Percentiles rank a stretch among this genome's conserved stretches.
phyloP scores from a whole-genome alignment of 164 flowering plant species.

The Liquidambar formosana region DNA sequence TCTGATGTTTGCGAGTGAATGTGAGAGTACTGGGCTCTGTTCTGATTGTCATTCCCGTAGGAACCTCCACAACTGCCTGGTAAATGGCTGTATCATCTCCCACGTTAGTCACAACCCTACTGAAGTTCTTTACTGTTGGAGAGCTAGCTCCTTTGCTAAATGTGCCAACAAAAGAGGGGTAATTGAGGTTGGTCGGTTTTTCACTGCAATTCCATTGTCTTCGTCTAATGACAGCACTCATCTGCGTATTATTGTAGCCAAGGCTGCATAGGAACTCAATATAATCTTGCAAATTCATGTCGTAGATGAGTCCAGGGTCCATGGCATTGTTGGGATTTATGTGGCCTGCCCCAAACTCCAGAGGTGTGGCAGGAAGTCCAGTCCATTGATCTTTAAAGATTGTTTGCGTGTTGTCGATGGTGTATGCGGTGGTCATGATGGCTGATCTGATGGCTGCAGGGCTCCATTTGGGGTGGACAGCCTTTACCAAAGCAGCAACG shows the following conservation, averaged over 20 bases:
- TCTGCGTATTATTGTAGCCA: slow-evolving; percentile 20
- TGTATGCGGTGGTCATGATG: slow-evolving; percentile 33
- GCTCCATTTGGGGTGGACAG: slow-evolving; percentile 36
- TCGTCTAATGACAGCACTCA: slow-evolving; percentile 22
- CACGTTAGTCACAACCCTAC: slow-evolving; percentile 30
- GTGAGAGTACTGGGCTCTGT: slow-evolving; percentile 23
- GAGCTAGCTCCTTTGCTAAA: slow-evolving; percentile 10
- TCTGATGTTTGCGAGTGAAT: slow-evolving; percentile 27
- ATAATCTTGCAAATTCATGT: slow-evolving; percentile 10
- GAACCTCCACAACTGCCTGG: slow-evolving; percentile 18
- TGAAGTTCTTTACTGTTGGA: slow-evolving; percentile 18
- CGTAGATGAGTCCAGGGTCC: slow-evolving; percentile 27
- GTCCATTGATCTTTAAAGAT: slow-evolving; percentile 13
- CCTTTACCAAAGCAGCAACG: slow-evolving; percentile 32
- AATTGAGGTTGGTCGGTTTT: slow-evolving; percentile 22
- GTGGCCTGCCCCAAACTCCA: slow-evolving; percentile 20
- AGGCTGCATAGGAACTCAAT: slow-evolving; percentile 24
- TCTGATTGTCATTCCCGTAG: slow-evolving; percentile 20
- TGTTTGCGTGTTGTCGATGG: slow-evolving; percentile 15
- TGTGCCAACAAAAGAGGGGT: slow-evolving; percentile 33
- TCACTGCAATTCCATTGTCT: slow-evolving; percentile 19
- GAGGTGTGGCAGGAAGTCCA: slow-evolving; percentile 15
- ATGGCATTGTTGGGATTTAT: slow-evolving; percentile 22
- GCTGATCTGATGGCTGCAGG: slow-evolving; percentile 47
- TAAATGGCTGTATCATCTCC: slow-evolving; percentile 18